phyloP scores from a whole-genome alignment of 1,284 basidiomycete species.

The Bjerkandera adusta region DNA sequence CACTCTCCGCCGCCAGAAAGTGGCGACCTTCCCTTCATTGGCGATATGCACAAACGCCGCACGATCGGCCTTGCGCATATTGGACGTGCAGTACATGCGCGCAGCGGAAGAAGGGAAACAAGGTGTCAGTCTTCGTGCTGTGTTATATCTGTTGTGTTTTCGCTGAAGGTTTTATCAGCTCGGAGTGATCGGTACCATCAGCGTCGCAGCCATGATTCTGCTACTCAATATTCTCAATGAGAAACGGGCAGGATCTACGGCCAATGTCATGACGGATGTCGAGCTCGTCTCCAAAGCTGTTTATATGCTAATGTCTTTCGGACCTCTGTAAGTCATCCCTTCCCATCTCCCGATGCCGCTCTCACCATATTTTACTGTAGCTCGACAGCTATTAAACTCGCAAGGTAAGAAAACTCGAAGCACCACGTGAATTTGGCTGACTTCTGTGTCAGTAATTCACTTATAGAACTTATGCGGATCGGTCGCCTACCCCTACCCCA shows the following conservation, averaged over 20 bases:
- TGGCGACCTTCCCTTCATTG: slow-evolving; percentile 44
- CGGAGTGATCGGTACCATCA: neutral
- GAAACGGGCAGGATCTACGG: slow-evolving; percentile 40
- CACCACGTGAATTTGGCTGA: slow-evolving; percentile 49
- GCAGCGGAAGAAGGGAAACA: neutral
- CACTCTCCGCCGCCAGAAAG: slow-evolving; percentile 36
- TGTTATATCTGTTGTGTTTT: neutral
- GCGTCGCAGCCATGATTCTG: slow-evolving; percentile 50
- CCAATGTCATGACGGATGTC: too few species aligned
- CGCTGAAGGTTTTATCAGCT: neutral
- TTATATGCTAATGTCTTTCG: too few species aligned
- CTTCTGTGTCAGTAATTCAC: slow-evolving; percentile 3
- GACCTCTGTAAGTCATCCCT: slow-evolving; percentile 17
- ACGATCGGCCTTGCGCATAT: slow-evolving; percentile 47
- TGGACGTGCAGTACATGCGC: slow-evolving; percentile 28
- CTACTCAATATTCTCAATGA: slow-evolving; percentile 68
- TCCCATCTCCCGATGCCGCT: too few species aligned
- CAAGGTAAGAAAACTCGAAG: too few species aligned
- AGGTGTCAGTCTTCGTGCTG: neutral
- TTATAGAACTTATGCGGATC: slow-evolving; percentile 8
- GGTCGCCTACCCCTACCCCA: slow-evolving; percentile 11
- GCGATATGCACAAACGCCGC: slow-evolving; percentile 59
- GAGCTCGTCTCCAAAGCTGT: too few species aligned
- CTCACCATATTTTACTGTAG: too few species aligned
- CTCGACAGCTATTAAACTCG: too few species aligned